Percentiles rank a stretch among this genome's conserved stretches.
phyloP scores from a whole-genome alignment of 768 basidiomycete species.

The Holtermanniella nyarrowii region DNA sequence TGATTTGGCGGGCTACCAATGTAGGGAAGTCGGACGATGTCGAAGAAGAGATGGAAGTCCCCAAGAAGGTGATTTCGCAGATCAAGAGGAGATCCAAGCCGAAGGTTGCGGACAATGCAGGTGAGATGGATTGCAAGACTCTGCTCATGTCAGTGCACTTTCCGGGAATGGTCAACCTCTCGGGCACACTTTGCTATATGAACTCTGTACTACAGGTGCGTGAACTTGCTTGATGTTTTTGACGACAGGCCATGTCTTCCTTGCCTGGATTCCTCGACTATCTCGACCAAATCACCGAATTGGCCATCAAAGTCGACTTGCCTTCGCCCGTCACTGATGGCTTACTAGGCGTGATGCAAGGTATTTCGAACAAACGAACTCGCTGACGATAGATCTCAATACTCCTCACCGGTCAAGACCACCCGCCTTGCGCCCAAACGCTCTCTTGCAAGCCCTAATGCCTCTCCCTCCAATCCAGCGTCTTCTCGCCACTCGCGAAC shows the following conservation, averaged over 20 bases:
- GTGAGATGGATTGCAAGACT: neutral
- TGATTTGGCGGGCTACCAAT: neutral
- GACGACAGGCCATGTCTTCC: conserved; percentile 72
- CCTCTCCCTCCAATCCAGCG: conserved; percentile 42
- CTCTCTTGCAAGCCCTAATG: conserved; percentile 61
- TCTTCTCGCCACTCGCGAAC: conserved; percentile 72
- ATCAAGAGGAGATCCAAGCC: neutral
- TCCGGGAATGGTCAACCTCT: conserved; percentile 88
- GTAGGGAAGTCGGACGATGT: neutral
- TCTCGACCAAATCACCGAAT: conserved; percentile 61
- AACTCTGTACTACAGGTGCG: conserved; percentile 82
- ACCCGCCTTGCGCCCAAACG: conserved; percentile 58
- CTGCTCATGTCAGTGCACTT: conserved; percentile 43
- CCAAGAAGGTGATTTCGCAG: neutral
- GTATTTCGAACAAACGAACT: conserved; percentile 40
- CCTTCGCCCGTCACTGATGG: conserved; percentile 79
- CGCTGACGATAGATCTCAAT: conserved; percentile 33
- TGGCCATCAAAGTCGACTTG: conserved; percentile 69
- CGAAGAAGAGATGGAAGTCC: neutral
- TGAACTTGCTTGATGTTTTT: neutral
- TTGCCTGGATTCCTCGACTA: conserved; percentile 69
- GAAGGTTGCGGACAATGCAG: neutral
- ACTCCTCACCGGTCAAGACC: conserved; percentile 43
- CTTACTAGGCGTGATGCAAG: conserved; percentile 57
- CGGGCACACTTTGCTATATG: conserved; percentile 95